phyloP scores from a whole-genome alignment of 129 eudicot species.

The Solidago caesia region DNA sequence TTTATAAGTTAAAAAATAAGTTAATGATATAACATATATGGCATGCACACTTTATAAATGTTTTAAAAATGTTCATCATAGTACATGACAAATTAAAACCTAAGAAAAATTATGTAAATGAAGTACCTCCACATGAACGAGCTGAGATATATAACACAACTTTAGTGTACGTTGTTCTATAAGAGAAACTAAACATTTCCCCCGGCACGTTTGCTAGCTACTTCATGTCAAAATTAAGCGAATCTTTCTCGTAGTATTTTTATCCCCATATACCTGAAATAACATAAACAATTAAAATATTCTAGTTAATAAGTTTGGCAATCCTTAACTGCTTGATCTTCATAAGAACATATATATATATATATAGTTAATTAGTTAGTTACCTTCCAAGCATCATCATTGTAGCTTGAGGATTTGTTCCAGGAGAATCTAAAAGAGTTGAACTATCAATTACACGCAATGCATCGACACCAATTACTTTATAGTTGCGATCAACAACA shows the following conservation, averaged over 20 bases:
- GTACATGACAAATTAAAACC: too few relatives aligned
- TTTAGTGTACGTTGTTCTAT: too few relatives aligned
- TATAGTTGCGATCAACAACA: slow-evolving; percentile 69
- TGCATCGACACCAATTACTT: slow-evolving; percentile 54
- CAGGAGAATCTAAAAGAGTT: slow-evolving; percentile 70
- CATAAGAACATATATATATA: not conserved
- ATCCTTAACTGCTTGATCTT: not conserved
- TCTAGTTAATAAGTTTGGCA: not conserved
- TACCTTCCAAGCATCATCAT: slow-evolving; percentile 97
- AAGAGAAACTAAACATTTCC: too few relatives aligned
- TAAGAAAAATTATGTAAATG: too few relatives aligned
- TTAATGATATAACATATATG: too few relatives aligned
- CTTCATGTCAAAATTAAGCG: not conserved
- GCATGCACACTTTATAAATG: too few relatives aligned
- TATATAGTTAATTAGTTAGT: not conserved
- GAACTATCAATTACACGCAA: slow-evolving; percentile 81
- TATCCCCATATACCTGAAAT: slow-evolving; percentile 69
- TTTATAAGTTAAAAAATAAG: too few relatives aligned
- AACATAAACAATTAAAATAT: not conserved
- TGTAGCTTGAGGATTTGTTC: slow-evolving; percentile 99
- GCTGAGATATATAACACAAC: too few relatives aligned
- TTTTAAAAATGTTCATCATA: too few relatives aligned
- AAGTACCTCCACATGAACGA: too few relatives aligned
- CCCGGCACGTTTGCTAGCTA: too few relatives aligned
- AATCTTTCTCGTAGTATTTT: slow-evolving; percentile 50